These are phyloP conservation scores for Camelina laxa DNA, from an alignment of 345 rosid genomes.

Conservation along the genomic window DNA sequence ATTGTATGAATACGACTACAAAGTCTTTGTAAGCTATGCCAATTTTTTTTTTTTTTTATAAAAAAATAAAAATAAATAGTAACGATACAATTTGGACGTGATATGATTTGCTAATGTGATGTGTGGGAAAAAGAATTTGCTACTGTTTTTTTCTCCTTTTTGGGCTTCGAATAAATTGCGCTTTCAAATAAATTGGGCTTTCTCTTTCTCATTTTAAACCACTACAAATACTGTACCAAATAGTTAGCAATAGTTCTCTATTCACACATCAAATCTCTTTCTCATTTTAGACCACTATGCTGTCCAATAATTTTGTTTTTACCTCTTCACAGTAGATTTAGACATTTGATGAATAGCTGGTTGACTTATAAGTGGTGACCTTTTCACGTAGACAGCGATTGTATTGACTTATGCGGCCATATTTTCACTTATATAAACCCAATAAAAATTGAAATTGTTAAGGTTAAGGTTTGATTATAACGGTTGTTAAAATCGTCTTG, in stretches of 20 bases:
- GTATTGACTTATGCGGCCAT: neutral
- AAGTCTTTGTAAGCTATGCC: neutral
- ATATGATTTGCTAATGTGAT: neutral
- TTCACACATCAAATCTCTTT: constrained; percentile 1
- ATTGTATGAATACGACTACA: constrained; percentile 31
- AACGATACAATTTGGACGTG: neutral
- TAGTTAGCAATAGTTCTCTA: neutral
- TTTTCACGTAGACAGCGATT: neutral
- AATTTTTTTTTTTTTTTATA: no score
- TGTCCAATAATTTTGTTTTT: neutral
- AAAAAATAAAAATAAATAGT: no score
- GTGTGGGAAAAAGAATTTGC: neutral
- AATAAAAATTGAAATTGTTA: no score
- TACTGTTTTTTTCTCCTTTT: neutral
- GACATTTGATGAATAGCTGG: neutral
- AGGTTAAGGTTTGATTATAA: no score
- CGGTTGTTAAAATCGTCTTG: no score
- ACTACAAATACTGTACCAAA: neutral
- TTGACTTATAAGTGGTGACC: neutral
- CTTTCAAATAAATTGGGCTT: constrained; percentile 3
- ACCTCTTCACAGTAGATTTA: neutral
- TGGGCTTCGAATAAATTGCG: neutral
- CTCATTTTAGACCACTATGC: no score
- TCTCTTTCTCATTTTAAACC: neutral
- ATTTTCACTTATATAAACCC: neutral